Conservation (phyloP, 257 asterid species). For the Petrea volubilis region DNA sequence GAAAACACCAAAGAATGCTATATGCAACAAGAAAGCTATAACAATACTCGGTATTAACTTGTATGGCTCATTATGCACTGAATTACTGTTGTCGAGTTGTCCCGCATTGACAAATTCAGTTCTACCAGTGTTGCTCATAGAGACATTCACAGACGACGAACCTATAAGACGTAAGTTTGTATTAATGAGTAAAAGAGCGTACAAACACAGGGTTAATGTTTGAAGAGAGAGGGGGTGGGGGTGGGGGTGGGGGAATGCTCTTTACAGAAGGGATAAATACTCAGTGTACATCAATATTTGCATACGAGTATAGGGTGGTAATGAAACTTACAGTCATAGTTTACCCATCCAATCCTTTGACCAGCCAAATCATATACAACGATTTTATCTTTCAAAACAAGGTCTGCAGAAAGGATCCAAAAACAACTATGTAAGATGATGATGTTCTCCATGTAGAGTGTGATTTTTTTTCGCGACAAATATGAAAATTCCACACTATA, state of each 20-base stretch:
- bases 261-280: no score
- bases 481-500: neutral
- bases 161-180: slow-evolving; percentile 44
- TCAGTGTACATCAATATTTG: neutral
- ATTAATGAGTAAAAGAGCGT: neutral
- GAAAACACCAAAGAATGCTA: slow-evolving; percentile 35
- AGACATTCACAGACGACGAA: slow-evolving; percentile 69
- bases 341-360: slow-evolving; percentile 89
- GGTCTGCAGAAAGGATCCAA: slow-evolving; percentile 51
- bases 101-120: slow-evolving; percentile 80
- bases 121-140: slow-evolving; percentile 59
- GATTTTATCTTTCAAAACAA: slow-evolving; percentile 86
- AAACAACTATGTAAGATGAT: neutral
- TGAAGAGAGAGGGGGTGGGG: no score
- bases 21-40: slow-evolving; percentile 44
- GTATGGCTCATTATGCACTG: slow-evolving; percentile 25
- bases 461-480: neutral
- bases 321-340: slow-evolving; percentile 85
- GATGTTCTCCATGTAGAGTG: neutral
- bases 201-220: no score
- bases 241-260: no score
- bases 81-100: slow-evolving; percentile 37
- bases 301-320: neutral
- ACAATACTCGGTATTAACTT: slow-evolving; percentile 21
- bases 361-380: slow-evolving; percentile 83